A percentile compares a stretch with the other conserved stretches of the same genome.
Conservation (phyloP, 2,329 filamentous ascomycete species). For the Penicillium sp. region DNA sequence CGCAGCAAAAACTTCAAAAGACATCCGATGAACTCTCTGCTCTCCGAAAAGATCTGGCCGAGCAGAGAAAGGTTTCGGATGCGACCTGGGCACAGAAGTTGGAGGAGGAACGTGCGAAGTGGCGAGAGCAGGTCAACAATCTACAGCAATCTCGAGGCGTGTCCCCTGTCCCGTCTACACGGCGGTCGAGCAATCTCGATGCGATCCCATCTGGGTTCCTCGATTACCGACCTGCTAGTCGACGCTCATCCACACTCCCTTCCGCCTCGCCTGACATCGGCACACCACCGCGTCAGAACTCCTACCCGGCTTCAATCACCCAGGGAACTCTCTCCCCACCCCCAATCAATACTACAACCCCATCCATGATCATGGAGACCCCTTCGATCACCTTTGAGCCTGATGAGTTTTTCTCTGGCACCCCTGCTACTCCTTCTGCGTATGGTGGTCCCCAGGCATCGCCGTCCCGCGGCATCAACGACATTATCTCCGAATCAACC, state of each 20-base stretch:
- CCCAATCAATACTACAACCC: constrained; percentile 20
- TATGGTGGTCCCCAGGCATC: constrained; percentile 38
- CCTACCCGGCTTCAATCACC: constrained; percentile 35
- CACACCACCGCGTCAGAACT: constrained; percentile 49
- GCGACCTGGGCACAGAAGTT: constrained; percentile 56
- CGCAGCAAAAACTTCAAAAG: constrained; percentile 42
- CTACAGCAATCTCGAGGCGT: constrained; percentile 39
- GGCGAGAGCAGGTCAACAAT: constrained; percentile 50
- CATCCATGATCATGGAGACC: constrained; percentile 28
- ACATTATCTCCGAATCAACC: constrained; percentile 85
- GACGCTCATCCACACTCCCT: constrained; percentile 42
- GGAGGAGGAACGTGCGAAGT: constrained; percentile 63
- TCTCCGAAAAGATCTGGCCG: constrained; percentile 54
- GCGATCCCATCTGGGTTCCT: constrained; percentile 36
- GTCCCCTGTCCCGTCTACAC: constrained; percentile 43
- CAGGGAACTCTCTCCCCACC: constrained; percentile 31
- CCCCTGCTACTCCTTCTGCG: constrained; percentile 39
- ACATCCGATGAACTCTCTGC: constrained; percentile 63
- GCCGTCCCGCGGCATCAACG: constrained; percentile 63
- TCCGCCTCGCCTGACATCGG: constrained; percentile 36
- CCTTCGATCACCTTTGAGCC: constrained; percentile 47
- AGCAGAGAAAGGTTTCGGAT: constrained; percentile 60
- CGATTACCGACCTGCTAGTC: constrained; percentile 40
- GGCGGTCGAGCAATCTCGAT: constrained; percentile 39
- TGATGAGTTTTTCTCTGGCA: constrained; percentile 45